Evolutionary conservation across 257 asterid genomes (phyloP).

Genomic region (Ocimum tenuiflorum): DNA sequence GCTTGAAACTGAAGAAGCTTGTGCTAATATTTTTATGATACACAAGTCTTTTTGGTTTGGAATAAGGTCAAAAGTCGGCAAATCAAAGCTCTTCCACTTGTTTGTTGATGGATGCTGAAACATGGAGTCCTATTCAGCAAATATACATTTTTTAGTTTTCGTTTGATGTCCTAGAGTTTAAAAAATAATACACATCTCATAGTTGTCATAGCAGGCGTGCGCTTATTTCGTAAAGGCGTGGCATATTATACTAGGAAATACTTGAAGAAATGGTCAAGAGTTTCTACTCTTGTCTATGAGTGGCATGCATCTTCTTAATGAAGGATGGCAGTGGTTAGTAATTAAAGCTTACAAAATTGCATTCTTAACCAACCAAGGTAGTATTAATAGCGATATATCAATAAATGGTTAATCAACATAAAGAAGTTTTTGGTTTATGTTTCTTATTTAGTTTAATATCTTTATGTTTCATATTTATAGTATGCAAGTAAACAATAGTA

Average conservation of each 20-base stretch:
- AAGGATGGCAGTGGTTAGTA: background rate
- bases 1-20: background rate
- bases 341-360: background rate
- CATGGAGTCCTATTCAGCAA: background rate
- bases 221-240: background rate
- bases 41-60: background rate
- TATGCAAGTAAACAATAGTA: background rate
- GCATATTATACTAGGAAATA: background rate
- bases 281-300: background rate
- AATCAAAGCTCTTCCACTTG: conserved; percentile 3
- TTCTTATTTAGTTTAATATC: background rate
- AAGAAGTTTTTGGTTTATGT: background rate
- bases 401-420: background rate
- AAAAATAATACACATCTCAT: background rate
- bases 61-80: background rate
- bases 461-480: background rate
- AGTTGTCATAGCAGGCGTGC: background rate
- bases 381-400: background rate
- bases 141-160: background rate
- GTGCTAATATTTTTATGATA: background rate
- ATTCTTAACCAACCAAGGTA: background rate
- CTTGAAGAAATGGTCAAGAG: background rate
- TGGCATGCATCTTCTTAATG: background rate
- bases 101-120: conserved; percentile 5
- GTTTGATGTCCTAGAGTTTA: background rate